Percentiles rank a stretch among this genome's conserved stretches.
phyloP scores from a whole-genome alignment of 257 asterid genomes.

The Solanum piurae region DNA sequence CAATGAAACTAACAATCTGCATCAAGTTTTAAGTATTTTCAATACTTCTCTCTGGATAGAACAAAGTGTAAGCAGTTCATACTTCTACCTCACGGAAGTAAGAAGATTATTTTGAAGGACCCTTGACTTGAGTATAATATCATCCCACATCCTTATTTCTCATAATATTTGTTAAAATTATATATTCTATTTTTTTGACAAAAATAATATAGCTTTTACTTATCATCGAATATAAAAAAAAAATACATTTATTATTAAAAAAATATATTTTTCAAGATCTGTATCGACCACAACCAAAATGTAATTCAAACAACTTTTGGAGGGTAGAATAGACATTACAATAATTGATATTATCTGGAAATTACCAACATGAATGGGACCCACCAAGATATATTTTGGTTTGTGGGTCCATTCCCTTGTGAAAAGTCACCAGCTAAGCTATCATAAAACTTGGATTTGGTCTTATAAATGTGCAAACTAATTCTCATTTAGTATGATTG shows the following conservation, averaged over 20 bases:
- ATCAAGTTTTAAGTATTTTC: fast-evolving
- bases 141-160: not conserved
- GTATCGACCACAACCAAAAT: not conserved
- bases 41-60: no score
- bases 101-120: not conserved
- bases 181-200: no score
- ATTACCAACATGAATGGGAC: not conserved
- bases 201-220: no score
- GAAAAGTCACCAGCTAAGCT: not conserved
- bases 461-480: not conserved
- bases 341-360: not conserved
- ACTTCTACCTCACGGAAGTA: not conserved
- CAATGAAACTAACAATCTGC: no score
- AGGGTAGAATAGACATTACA: not conserved
- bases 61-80: no score
- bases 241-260: no score
- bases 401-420: not conserved
- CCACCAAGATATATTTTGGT: not conserved
- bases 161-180: no score
- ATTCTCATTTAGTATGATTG: no score
- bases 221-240: not conserved
- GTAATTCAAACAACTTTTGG: not conserved
- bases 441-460: not conserved
- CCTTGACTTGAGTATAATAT: not conserved
- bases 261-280: not conserved